Evolutionary conservation across 2,329 filamentous ascomycete species (phyloP).

Genomic region (Colletotrichum sp.): DNA sequence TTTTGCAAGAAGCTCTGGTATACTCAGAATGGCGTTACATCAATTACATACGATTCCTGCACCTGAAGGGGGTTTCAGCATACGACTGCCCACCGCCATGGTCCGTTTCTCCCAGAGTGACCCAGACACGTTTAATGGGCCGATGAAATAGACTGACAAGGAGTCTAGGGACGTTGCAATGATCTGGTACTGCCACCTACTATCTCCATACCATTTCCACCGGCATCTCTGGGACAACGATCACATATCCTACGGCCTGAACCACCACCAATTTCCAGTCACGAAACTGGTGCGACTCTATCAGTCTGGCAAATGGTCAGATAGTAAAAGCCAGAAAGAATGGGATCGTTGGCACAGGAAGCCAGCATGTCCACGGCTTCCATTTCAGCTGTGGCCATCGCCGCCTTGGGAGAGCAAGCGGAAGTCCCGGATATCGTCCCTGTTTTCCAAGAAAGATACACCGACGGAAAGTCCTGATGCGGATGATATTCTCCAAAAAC

Average conservation of each 20-base stretch:
- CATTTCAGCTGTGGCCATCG: slow-evolving; percentile 16
- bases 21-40: slow-evolving; percentile 25
- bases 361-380: background rate
- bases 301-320: slow-evolving; percentile 10
- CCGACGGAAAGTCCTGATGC: background rate
- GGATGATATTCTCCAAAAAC: background rate
- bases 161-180: slow-evolving; percentile 21
- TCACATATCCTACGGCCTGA: slow-evolving; percentile 16
- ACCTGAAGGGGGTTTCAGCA: slow-evolving; percentile 1
- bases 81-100: slow-evolving; percentile 22
- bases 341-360: slow-evolving; percentile 12
- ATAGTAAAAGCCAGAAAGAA: background rate
- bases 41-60: slow-evolving; percentile 21
- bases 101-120: background rate
- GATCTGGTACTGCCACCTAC: slow-evolving; percentile 24
- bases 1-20: slow-evolving; percentile 14
- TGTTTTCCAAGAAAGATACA: background rate
- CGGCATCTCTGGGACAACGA: slow-evolving; percentile 15
- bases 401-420: slow-evolving; percentile 1
- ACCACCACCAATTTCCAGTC: slow-evolving; percentile 22
- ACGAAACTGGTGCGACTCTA: background rate
- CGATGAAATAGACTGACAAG: background rate
- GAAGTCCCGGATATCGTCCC: background rate
- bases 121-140: background rate
- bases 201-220: slow-evolving; percentile 19